Evolutionary conservation across 140 eudicot genomes (phyloP).

Genomic region (Artemisia princeps): DNA sequence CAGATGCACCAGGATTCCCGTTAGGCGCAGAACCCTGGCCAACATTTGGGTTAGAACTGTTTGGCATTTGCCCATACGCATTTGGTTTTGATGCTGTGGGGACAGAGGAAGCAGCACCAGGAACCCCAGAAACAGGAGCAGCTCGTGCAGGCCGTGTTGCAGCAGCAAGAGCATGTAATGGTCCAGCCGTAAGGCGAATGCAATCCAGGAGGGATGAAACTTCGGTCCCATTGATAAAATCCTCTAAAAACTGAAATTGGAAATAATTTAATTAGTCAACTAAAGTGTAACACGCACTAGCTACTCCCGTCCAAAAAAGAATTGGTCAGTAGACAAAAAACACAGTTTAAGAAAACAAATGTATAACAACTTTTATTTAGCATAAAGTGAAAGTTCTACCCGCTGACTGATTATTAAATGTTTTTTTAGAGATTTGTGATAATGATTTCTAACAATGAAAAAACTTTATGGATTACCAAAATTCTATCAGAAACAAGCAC

Average conservation of each 20-base stretch:
- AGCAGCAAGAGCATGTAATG: conserved; percentile 94
- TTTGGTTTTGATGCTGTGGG: conserved; percentile 45
- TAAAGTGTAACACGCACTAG: no score
- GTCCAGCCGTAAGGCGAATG: conserved; percentile 96
- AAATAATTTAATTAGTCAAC: background rate
- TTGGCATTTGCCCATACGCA: conserved; percentile 42
- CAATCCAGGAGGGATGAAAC: conserved; percentile 94
- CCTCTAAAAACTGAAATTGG: conserved; percentile 73
- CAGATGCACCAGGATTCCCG: conserved; percentile 50
- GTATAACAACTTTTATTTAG: background rate
- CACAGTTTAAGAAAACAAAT: no score
- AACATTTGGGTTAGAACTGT: conserved; percentile 33
- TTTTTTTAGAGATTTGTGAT: background rate
- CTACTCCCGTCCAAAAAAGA: no score
- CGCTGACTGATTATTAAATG: no score
- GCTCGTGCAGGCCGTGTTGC: conserved; percentile 99
- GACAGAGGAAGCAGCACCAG: conserved; percentile 47
- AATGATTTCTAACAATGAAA: background rate
- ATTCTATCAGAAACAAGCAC: no score
- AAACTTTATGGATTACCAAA: no score
- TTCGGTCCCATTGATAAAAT: conserved; percentile 89
- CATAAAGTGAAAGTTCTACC: no score
- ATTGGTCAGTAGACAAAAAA: no score
- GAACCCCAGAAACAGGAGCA: conserved; percentile 88
- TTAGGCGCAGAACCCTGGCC: conserved; percentile 42